These are phyloP conservation scores for Leishmania lainsoni DNA, from an alignment of 208 protist species.

Conservation along the genomic window DNA sequence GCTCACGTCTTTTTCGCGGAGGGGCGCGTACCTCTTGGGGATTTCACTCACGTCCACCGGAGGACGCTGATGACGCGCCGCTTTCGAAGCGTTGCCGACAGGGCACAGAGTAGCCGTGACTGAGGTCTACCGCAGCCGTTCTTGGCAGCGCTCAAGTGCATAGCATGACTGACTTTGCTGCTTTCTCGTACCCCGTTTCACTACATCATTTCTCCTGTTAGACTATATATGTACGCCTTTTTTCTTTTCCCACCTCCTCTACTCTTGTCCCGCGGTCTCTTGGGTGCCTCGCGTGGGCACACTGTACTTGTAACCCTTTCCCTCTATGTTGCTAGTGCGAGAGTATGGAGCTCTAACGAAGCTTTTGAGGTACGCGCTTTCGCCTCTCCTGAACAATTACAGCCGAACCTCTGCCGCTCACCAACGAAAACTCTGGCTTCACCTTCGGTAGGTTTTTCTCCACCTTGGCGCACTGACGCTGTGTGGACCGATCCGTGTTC, in stretches of 20 bases:
- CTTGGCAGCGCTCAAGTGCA: background rate
- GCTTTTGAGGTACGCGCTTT: background rate
- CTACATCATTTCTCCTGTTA: too few species aligned
- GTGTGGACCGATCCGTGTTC: background rate
- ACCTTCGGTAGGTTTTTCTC: too few species aligned
- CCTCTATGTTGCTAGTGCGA: background rate
- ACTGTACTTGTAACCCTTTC: background rate
- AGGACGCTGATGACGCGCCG: background rate
- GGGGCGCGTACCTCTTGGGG: conserved; percentile 21
- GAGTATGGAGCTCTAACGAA: background rate
- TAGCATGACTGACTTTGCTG: background rate
- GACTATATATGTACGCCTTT: background rate
- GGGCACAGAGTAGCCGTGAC: conserved; percentile 21
- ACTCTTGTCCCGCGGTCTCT: background rate
- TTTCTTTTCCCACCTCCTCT: background rate
- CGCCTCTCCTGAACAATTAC: background rate
- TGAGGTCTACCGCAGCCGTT: background rate
- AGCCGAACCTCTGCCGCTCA: background rate
- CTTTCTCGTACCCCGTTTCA: background rate
- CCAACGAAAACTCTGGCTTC: background rate
- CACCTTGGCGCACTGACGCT: background rate
- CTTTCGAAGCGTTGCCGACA: conserved; percentile 33
- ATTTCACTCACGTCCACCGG: background rate
- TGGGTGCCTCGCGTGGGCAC: background rate
- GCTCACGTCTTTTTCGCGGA: conserved; percentile 40